Base-by-base conservation (phyloP, 2,329 filamentous ascomycete species). In the Diplocarpon rosae region DNA sequence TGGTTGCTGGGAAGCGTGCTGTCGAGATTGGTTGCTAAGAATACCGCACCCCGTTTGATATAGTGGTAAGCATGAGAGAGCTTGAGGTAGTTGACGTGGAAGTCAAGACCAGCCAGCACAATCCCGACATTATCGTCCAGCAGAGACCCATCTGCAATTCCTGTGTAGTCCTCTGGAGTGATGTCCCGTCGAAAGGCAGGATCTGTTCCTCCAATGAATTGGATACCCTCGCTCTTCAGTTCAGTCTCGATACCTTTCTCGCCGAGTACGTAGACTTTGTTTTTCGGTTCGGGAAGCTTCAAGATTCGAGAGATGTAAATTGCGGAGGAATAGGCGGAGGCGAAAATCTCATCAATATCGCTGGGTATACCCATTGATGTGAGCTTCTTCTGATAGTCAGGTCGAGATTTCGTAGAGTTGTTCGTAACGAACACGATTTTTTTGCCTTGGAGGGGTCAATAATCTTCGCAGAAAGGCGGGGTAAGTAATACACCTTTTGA, bases 221-320 rank as follows among this genome's bases (percentile, higher is more conserved):
- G 72, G 2, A 98, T 70, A 35, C 79, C 78, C 63, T 96, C 90
- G 39, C 81, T 77, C 32, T 73, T 73, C 20, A 98, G 76, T 66
- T 98, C 92, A 50, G 85, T 76, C 65, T 96, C 90, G 50, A 98
- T 87, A 43, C 92, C 92, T 5, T 76, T 74, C 68, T 98, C 92
- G 51, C 92, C 92, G 11, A 98, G 72, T 15, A 95, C 85, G 61
- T 86, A 98, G 52, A 98, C 92, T 65, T 95, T 95, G 70, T 85
- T 87, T 67, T 86, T 89, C 30, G 80, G 79, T 3, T 76, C 66
- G 2, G 83, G 79, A 3, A 93, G 78, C 55, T 84, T 74, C 56
- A 98, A 76, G 65, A 98, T 95, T 53, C 89, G 84, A 9, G 86
- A 83, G 61, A 98, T 95, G 71, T 98, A 98, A 62, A 98, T 82